Base-by-base conservation (phyloP, 2,329 filamentous ascomycete species). In the Davidsoniella eucalypti region DNA sequence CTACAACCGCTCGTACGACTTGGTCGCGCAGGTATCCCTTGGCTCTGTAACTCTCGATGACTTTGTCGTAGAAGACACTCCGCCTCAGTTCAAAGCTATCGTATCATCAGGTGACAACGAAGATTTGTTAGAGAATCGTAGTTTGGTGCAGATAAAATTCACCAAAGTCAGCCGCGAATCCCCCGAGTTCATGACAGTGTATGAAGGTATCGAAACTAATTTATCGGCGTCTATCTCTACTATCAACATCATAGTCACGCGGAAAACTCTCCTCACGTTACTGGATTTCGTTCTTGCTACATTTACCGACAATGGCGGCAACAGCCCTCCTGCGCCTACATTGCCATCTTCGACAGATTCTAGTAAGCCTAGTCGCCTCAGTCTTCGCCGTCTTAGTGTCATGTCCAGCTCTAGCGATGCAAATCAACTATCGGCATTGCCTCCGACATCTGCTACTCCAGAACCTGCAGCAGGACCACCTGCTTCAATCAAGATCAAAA, bases 11-110 rank as follows among this genome's bases (percentile, higher is more conserved):
- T 81, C 85, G 0, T 95, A 83, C 57, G 90, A 98, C 61, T 92
- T 98, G 81, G 84, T 82, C 23, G 90, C 92, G 1, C 85, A 95
- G 59, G 85, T 98, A 23, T 80, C 87, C 0, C 73, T 99, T 8
- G 84, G 84, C 12, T 88, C 87, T 1, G 70, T 98, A 16, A 86
- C 82, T 0, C 79, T 98, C 2, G 90, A 96, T 59, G 92, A 99
- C 61, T 88, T 96, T 60, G 52, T 54, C 5, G 90, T 99, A 7
- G 90, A 92, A 56, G 83, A 90, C 49, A 80, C 87, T 0, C 69
- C 85, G 0, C 82, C 83, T 6, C 90, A 96, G 59, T 98, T 99
- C 70, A 94, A 92, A 65, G 90, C 90, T 23, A 93, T 99, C 47
- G 78, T 99, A n/a, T 94, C 88, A 0, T 95, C 92, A 1, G 77